phyloP scores from a whole-genome alignment of 208 protist species.

The Leishmania martiniquensis region DNA sequence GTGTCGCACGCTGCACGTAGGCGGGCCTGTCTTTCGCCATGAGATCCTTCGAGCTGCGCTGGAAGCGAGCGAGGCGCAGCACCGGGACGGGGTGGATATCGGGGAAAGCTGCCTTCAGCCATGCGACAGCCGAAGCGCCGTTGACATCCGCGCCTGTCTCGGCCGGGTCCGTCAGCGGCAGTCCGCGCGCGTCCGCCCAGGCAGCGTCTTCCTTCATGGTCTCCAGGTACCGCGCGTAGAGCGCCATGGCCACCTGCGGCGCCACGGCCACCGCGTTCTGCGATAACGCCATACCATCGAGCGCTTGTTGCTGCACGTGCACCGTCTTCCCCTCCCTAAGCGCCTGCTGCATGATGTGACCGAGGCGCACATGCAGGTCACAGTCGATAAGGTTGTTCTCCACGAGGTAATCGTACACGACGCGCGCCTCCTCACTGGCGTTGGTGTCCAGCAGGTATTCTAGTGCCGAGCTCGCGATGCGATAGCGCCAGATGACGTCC shows the following conservation, averaged over 20 bases:
- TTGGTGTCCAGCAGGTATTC: conserved; percentile 77
- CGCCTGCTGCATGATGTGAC: conserved; percentile 74
- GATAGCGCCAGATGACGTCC: conserved; percentile 83
- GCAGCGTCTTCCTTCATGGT: conserved; percentile 27
- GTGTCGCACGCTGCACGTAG: conserved; percentile 68
- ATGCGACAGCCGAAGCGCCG: conserved; percentile 40
- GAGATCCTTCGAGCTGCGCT: conserved; percentile 52
- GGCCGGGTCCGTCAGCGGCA: conserved; percentile 25
- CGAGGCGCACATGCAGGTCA: conserved; percentile 83
- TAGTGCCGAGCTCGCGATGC: conserved; percentile 68
- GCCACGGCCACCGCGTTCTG: conserved; percentile 61
- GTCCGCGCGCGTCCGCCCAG: conserved; percentile 16
- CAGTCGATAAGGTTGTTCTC: conserved; percentile 63
- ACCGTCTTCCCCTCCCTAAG: conserved; percentile 76
- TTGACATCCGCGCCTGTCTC: conserved; percentile 12
- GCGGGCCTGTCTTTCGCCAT: conserved; percentile 70
- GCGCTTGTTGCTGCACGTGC: conserved; percentile 27
- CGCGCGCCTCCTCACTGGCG: conserved; percentile 69
- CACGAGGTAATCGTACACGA: conserved; percentile 77
- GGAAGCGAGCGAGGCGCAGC: conserved; percentile 80
- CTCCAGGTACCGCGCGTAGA: conserved; percentile 55
- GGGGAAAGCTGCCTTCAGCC: conserved; percentile 62
- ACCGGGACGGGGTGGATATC: conserved; percentile 71
- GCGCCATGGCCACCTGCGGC: conserved; percentile 69
- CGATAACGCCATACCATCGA: conserved; percentile 51